Base-by-base conservation (phyloP, 2,329 filamentous ascomycete genomes). In the Neobulgaria alba region DNA sequence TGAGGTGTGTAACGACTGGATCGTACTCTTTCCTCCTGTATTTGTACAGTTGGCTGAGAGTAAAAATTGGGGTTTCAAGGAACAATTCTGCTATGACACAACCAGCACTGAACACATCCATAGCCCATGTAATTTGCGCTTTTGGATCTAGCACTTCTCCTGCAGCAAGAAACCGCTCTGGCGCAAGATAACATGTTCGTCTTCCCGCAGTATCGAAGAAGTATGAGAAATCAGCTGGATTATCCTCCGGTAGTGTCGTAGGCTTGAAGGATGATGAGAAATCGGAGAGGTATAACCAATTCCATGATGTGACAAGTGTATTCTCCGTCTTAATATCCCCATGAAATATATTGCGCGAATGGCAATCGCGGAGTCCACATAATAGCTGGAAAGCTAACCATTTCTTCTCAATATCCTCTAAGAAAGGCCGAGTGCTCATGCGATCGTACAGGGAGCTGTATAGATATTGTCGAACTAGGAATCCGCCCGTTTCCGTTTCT, bases 241-340 rank as follows among this genome's bases (percentile, higher is more conserved):
- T 96, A 57, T 98, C 89, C 61, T 95, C 90, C 2, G 92, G 92
- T 2, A 98, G 70, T 61, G 87, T 86, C 4, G 89, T 85, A 9
- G 89, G 92, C 59, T 98, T 98, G 67, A 94, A 96, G 0, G 85
- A 82, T 0, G 90, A 88, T 3, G 90, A 95, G 61, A 96, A 98
- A 62, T 98, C 92, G n/a, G 89, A 82, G 29, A 98, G 73, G 60
- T 96, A 98, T 2, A 98, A 73, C 92, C 93, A 98, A 66, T 96
- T 95, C 92, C 92, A 98, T 5, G 92, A 96, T 0, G 92, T 98
- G 37, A 98, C 90, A 35, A 98, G 69, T 26, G 94, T 79, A 56
- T 98, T 98, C 63, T 98, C 90, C 1, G 90, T 92, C 69, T 98
- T 98, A 68, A 98, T 96, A 58, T 98, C 93, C 43, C 92, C 93